Percentiles rank a stretch among this genome's conserved stretches.
phyloP scores from a whole-genome alignment of 176 grass and related monocot species.

The Bromus sterilis region DNA sequence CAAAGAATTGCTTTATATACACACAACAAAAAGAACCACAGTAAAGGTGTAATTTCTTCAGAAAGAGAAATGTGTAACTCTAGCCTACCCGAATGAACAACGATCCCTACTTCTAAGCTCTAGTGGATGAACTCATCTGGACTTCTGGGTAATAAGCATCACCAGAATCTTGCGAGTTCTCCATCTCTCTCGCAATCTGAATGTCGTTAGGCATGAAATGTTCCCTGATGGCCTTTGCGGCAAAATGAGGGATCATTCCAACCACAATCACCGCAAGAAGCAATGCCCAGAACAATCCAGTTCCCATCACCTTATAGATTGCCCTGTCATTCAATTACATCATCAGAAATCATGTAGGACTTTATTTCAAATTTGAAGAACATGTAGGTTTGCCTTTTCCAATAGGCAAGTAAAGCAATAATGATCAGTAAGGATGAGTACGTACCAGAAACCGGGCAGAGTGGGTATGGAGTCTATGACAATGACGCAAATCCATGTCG shows the following conservation, averaged over 20 bases:
- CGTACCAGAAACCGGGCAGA: slow-evolving; percentile 87
- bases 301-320: slow-evolving; percentile 68
- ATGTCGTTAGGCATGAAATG: slow-evolving; percentile 69
- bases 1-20: slow-evolving; percentile 86
- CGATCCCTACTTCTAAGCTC: slow-evolving; percentile 37
- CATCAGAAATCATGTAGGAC: slow-evolving; percentile 18
- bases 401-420: neutral
- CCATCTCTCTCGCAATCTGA: slow-evolving; percentile 86
- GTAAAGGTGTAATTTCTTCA: slow-evolving; percentile 5
- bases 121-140: slow-evolving; percentile 61
- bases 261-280: slow-evolving; percentile 59
- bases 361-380: neutral
- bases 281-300: slow-evolving; percentile 74
- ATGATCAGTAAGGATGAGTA: neutral
- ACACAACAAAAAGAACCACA: slow-evolving; percentile 52
- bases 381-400: neutral
- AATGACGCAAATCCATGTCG: slow-evolving; percentile 85
- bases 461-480: slow-evolving; percentile 59
- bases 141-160: slow-evolving; percentile 37
- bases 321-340: slow-evolving; percentile 56
- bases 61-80: slow-evolving; percentile 14
- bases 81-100: slow-evolving; percentile 43
- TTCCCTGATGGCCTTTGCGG: slow-evolving; percentile 57
- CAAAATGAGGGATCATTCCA: slow-evolving; percentile 84
- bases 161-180: slow-evolving; percentile 51